Evolutionary conservation across 805 yeast genomes (phyloP).

Genomic region (Ogataea trehalophila): DNA sequence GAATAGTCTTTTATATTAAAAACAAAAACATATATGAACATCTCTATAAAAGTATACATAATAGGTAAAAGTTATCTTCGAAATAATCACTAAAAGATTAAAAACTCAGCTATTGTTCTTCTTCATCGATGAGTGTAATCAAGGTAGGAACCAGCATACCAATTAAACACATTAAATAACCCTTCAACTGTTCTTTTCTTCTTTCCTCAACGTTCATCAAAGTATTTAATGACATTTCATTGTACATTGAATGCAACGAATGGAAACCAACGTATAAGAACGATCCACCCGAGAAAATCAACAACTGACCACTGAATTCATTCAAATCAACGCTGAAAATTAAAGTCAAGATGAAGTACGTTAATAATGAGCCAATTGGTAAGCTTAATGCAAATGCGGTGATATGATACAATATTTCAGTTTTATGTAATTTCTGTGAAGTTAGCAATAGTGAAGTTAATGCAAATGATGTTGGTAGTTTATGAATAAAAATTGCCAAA

Average conservation of each 20-base stretch:
- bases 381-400: slow-evolving; percentile 53
- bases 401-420: slow-evolving; percentile 41
- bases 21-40: not conserved
- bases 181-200: slow-evolving; percentile 6
- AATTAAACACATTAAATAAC: slow-evolving; percentile 14
- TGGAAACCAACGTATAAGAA: slow-evolving; percentile 69
- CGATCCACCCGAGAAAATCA: slow-evolving; percentile 67
- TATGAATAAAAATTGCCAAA: slow-evolving; percentile 61
- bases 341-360: slow-evolving; percentile 31
- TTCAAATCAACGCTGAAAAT: slow-evolving; percentile 16
- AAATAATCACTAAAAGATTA: not conserved
- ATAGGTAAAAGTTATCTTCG: not conserved
- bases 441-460: slow-evolving; percentile 49
- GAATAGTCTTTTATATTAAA: not conserved
- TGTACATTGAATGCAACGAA: slow-evolving; percentile 44
- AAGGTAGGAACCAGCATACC: slow-evolving; percentile 29
- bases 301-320: slow-evolving; percentile 45
- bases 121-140: slow-evolving; percentile 23
- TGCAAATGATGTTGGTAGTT: slow-evolving; percentile 72
- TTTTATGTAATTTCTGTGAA: slow-evolving; percentile 14
- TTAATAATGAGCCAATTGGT: slow-evolving; percentile 53
- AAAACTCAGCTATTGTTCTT: slow-evolving; percentile 1
- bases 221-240: not conserved
- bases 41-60: not conserved
- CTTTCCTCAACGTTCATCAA: not conserved